Evolutionary conservation across 2,329 filamentous ascomycete genomes (phyloP), one percentile per base, ranked within the genome.

Genomic region (Passalora sequoiae): DNA sequence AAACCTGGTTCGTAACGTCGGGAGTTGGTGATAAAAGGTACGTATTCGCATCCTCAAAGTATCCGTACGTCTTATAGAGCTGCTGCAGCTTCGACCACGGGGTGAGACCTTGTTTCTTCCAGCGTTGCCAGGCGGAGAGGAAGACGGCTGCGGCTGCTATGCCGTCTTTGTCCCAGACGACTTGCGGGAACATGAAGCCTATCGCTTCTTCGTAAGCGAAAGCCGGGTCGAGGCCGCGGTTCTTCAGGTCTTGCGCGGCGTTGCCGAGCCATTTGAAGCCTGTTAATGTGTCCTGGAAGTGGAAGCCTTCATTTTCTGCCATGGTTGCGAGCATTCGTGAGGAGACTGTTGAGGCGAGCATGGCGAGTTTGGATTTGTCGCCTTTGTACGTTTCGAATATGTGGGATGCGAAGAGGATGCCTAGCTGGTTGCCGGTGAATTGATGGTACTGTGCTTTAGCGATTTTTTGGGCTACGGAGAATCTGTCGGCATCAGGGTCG

Each of bases 181-280:
- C 74, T 6, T 70, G 63, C 0, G 78, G 71, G 42, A 83, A 79
- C 80, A 83, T 83, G 60, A 81, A 83, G 1, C 80, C 80, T 16
- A 83, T 71, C 6, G 80, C 80, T 62, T 83, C 80, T 61, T 83
- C 80, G 51, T 78, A 83, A 1, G 78, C 78, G 55, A 75, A 82
- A 0, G 71, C 65, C 1, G 76, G 71, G 16, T 71, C 65, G 51
- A 74, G 75, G 17, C 74, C 76, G 42, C 66, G 56, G 2, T 59
- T 54, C 43, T 72, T 66, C 2, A 81, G 67, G n/a, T 72, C 65
- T 13, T 72, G 70, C 1, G 77, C 76, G 33, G 75, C 69, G 49
- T 81, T 82, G 2, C 78, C 80, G 49, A 83, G 73, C 80, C 80
- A 83, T 60, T 83, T 83, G 66, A 83, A 83, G 1, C 80, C 80